These are phyloP conservation scores for Psophocarpus tetragonolobus DNA, from an alignment of 306 rosid species.

Conservation along the genomic window DNA sequence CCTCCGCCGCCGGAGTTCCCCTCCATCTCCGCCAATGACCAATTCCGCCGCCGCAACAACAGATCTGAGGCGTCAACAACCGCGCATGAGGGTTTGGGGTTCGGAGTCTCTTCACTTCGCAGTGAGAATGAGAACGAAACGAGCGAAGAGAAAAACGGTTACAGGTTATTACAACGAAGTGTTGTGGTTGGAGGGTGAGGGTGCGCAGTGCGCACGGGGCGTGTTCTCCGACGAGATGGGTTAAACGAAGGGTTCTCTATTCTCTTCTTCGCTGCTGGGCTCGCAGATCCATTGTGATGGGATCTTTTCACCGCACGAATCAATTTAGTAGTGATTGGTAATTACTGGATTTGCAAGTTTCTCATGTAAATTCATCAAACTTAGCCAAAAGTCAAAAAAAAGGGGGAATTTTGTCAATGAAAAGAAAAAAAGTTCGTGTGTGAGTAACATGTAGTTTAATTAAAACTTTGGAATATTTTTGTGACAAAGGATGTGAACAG, in stretches of 20 bases:
- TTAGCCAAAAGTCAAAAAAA: neutral
- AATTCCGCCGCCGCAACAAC: neutral
- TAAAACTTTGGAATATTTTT: too few species aligned
- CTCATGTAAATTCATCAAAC: neutral
- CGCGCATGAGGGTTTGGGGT: neutral
- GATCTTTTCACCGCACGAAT: slow-evolving; percentile 18
- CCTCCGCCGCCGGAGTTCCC: slow-evolving; percentile 55
- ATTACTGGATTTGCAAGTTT: slow-evolving; percentile 12
- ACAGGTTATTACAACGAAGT: neutral
- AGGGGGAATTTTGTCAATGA: too few species aligned
- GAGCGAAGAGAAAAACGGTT: too few species aligned
- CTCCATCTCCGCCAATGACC: slow-evolving; percentile 50
- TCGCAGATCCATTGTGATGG: slow-evolving; percentile 20
- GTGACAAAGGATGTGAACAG: too few species aligned
- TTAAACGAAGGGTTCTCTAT: neutral
- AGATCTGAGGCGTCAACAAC: slow-evolving; percentile 32
- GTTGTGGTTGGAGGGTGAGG: neutral
- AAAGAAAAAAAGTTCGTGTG: too few species aligned
- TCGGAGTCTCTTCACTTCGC: neutral
- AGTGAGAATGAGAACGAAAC: too few species aligned
- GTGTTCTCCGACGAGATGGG: neutral
- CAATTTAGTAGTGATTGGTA: neutral
- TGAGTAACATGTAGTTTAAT: too few species aligned
- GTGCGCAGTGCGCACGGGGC: neutral
- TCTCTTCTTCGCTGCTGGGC: neutral